phyloP scores from a whole-genome alignment of 2,329 filamentous ascomycete species.

The Colletotrichum liriopes region DNA sequence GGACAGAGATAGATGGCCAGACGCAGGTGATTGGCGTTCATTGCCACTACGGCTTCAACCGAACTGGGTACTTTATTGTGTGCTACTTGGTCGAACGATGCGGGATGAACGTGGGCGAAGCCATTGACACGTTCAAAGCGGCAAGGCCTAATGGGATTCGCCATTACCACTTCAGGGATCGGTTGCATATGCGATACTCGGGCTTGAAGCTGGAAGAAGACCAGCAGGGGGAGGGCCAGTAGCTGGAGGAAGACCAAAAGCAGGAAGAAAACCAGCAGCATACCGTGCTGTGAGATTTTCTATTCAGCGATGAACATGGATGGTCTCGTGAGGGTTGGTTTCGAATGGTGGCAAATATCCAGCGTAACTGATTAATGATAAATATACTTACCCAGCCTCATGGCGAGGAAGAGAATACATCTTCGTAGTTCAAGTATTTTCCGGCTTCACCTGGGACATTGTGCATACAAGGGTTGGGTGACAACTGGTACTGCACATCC shows the following conservation, averaged over 20 bases:
- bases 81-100: slow-evolving; percentile 91
- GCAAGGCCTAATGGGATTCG: slow-evolving; percentile 87
- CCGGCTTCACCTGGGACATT: neutral
- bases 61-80: slow-evolving; percentile 91
- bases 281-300: neutral
- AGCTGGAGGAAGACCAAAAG: neutral
- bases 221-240: neutral
- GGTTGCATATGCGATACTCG: slow-evolving; percentile 84
- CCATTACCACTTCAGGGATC: slow-evolving; percentile 90
- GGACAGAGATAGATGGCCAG: slow-evolving; percentile 54
- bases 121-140: slow-evolving; percentile 83
- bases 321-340: neutral
- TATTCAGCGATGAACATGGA: neutral
- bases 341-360: neutral
- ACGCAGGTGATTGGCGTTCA: slow-evolving; percentile 83
- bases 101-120: slow-evolving; percentile 80
- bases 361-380: slow-evolving; percentile 23
- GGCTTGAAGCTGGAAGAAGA: slow-evolving; percentile 39
- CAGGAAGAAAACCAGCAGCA: neutral
- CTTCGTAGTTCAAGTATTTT: neutral
- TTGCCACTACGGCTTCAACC: slow-evolving; percentile 96
- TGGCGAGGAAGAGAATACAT: neutral
- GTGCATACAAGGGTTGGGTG: neutral
- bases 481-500: neutral
- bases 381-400: slow-evolving; percentile 2